Evolutionary conservation across 345 rosid genomes (phyloP), one percentile per base, ranked within the genome.

Genomic region (Cardamine chenopodiifolia): DNA sequence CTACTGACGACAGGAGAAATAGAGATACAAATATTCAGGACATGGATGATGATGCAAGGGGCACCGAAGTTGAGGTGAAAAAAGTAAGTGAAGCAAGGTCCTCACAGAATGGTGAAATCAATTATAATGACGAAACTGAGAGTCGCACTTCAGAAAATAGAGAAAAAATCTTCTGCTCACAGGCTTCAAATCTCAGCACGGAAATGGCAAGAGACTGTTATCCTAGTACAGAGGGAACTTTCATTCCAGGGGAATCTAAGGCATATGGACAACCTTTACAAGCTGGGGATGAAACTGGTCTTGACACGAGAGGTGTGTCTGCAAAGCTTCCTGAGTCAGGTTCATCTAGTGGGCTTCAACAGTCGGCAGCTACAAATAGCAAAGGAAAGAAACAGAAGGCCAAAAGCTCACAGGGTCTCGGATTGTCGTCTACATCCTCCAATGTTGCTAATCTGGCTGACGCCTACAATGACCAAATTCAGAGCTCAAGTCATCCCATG

Each of bases 371-470:
- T 63, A 71, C 86, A 23, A 83, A 58, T 79, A 71, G 74, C 5
- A 89, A 89, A 75, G 83, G 85, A 61, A 91, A 84, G 80, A 89
- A 82, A 64, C 85, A 85, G 80, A 89, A 86, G 71, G 85, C 80
- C 29, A 91, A 82, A 79, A 80, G 45, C 80, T 70, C 85, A 72
- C 94, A 85, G 71, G 80, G 66, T 37, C 79, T 86, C 40, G 84
- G 73, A 54, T 72, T 80, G 77, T 77, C 79, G 69, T 82, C 93
- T 44, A 81, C 91, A 29, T 80, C 86, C 31, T 86, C 91, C 39
- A 78, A 79, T 65, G 79, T 79, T 73, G 82, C 84, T 63, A 82
- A 84, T 80, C 82, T 87, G 57, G 83, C 85, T 54, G 86, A 88
- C 67, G 81, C 86, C 54, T 83, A 69, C 75, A 71, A 32, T 53